Evolutionary conservation across 768 basidiomycete species (phyloP).

Genomic region (Boletus rubescentipes): DNA sequence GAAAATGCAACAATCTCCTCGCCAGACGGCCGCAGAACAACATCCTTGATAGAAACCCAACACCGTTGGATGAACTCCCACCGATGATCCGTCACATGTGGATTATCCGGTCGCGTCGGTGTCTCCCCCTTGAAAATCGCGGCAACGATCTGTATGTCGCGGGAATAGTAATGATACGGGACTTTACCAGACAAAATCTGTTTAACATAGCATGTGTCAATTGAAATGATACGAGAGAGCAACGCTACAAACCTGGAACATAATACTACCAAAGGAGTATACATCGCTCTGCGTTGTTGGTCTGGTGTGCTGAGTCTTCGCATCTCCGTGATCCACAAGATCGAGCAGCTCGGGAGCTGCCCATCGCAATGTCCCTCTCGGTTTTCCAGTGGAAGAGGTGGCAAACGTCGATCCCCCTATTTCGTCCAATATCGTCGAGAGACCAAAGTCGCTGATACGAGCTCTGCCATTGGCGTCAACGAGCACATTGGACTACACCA

Average conservation of each 20-base stretch:
- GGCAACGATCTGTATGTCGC: not conserved
- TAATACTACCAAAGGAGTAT: constrained; percentile 30
- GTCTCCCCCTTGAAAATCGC: not conserved
- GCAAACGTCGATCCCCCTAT: not conserved
- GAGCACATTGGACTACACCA: too few relatives aligned
- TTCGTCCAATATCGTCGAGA: too few relatives aligned
- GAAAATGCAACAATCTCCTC: constrained; percentile 3
- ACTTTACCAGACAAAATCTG: not conserved
- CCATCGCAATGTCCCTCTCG: constrained; percentile 35
- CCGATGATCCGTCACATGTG: not conserved
- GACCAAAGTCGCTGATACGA: too few relatives aligned
- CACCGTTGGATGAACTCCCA: not conserved
- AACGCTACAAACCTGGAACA: constrained; percentile 10
- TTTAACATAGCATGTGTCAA: too few relatives aligned
- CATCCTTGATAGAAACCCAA: not conserved
- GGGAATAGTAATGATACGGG: not conserved
- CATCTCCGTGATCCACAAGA: constrained; percentile 12
- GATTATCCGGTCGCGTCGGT: not conserved
- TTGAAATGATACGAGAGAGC: too few relatives aligned
- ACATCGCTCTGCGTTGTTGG: constrained; percentile 1
- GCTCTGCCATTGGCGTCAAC: too few relatives aligned
- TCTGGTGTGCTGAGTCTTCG: not conserved
- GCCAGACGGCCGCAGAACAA: not conserved
- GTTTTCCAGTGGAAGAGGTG: not conserved
- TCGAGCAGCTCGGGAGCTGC: constrained; percentile 26